phyloP scores from a whole-genome alignment of 2,329 filamentous ascomycete species.

The Nothomitra cinnamomea region DNA sequence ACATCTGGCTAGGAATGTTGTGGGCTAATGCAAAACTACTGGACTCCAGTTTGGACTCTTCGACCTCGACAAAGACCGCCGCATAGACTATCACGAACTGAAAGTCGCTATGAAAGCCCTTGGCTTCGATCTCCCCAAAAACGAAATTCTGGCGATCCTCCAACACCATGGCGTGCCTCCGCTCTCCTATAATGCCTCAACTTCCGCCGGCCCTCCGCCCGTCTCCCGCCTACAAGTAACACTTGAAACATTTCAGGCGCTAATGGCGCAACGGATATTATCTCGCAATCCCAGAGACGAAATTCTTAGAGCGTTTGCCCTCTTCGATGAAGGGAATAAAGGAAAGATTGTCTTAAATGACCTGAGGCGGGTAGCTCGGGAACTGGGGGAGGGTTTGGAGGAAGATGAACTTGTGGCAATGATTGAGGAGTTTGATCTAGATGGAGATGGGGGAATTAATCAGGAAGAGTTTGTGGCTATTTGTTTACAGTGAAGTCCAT shows the following conservation, averaged over 20 bases:
- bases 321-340: slow-evolving; percentile 89
- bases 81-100: slow-evolving; percentile 96
- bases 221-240: slow-evolving; percentile 53
- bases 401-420: slow-evolving; percentile 87
- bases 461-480: slow-evolving; percentile 50
- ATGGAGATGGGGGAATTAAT: slow-evolving; percentile 66
- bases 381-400: slow-evolving; percentile 81
- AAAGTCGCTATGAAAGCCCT: slow-evolving; percentile 92
- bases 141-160: slow-evolving; percentile 66
- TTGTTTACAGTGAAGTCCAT: slow-evolving; percentile 31
- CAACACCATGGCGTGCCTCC: slow-evolving; percentile 63
- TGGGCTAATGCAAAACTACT: not conserved
- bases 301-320: slow-evolving; percentile 73
- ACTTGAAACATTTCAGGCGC: slow-evolving; percentile 52
- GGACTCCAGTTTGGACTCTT: slow-evolving; percentile 66
- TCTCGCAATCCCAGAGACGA: slow-evolving; percentile 79
- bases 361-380: slow-evolving; percentile 69
- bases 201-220: slow-evolving; percentile 22
- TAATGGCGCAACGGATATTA: slow-evolving; percentile 66
- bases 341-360: slow-evolving; percentile 82
- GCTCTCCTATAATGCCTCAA: slow-evolving; percentile 25
- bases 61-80: slow-evolving; percentile 86
- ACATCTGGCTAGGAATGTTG: not conserved
- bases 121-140: slow-evolving; percentile 79
- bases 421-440: slow-evolving; percentile 96